These are phyloP conservation scores for Dipteronia sinensis DNA, from an alignment of 345 rosid genomes.

Conservation along the genomic window DNA sequence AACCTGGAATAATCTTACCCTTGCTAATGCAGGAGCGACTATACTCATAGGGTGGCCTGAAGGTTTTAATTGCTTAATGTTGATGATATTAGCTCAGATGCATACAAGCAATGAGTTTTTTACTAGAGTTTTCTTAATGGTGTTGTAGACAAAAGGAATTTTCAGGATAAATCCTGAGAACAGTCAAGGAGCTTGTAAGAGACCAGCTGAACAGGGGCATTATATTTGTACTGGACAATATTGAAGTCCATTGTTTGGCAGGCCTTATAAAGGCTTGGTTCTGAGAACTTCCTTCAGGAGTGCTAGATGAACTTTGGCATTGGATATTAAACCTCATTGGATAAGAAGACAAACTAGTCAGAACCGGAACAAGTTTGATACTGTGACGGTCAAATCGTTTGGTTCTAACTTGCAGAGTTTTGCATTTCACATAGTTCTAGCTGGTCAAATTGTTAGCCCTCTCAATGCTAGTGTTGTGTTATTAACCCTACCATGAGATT, in stretches of 20 bases:
- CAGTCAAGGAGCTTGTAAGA: conserved; percentile 82
- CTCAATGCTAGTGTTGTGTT: neutral
- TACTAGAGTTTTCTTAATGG: conserved; percentile 12
- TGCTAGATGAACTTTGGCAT: conserved; percentile 73
- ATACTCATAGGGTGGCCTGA: conserved; percentile 76
- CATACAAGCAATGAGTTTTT: neutral
- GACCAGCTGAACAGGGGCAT: conserved; percentile 87
- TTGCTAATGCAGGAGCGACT: conserved; percentile 40
- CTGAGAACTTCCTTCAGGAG: conserved; percentile 34
- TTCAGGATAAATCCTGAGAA: conserved; percentile 97
- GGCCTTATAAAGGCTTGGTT: conserved; percentile 98
- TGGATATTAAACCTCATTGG: no score
- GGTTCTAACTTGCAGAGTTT: neutral
- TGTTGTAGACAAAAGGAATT: conserved; percentile 80
- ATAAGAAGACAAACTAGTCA: no score
- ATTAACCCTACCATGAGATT: neutral
- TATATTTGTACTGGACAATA: conserved; percentile 81
- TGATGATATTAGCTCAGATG: neutral
- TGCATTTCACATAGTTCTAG: conserved; percentile 8
- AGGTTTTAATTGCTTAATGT: conserved; percentile 42
- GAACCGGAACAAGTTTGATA: no score
- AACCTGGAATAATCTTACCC: conserved; percentile 96
- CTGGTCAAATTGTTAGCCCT: neutral
- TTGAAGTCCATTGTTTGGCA: conserved; percentile 90
- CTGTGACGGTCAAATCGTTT: no score